Evolutionary conservation across 768 basidiomycete genomes (phyloP).

Genomic region (Clathrus columnatus): DNA sequence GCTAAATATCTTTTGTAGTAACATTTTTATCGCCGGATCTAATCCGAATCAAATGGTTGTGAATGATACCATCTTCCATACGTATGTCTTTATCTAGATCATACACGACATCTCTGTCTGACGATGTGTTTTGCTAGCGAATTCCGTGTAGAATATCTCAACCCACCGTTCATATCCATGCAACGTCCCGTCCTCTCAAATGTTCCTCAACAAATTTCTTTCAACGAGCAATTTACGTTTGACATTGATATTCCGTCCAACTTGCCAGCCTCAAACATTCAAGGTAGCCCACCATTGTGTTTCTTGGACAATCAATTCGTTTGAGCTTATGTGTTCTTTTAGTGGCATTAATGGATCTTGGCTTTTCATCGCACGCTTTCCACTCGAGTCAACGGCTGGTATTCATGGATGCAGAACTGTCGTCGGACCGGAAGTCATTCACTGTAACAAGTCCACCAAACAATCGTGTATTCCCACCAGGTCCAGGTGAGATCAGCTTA

Average conservation of each 20-base stretch:
- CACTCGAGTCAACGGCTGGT: constrained; percentile 28
- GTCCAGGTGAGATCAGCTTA: constrained; percentile 23
- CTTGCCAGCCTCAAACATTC: constrained; percentile 9
- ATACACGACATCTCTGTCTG: constrained; percentile 12
- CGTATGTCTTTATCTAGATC: background rate
- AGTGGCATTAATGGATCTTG: constrained; percentile 29
- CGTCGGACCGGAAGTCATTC: constrained; percentile 21
- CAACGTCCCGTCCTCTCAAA: constrained; percentile 27
- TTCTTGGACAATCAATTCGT: too few species aligned
- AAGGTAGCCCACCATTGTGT: background rate
- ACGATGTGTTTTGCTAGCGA: constrained; percentile 18
- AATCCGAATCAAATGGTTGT: background rate
- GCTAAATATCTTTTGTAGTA: background rate
- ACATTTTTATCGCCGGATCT: constrained; percentile 1
- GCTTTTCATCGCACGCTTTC: constrained; percentile 29
- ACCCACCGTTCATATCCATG: constrained; percentile 34
- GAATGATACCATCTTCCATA: background rate
- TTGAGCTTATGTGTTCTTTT: background rate
- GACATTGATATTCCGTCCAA: constrained; percentile 25
- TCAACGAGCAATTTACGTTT: constrained; percentile 27
- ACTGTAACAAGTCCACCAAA: constrained; percentile 29
- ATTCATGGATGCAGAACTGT: constrained; percentile 24
- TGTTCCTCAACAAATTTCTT: constrained; percentile 29
- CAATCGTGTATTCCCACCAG: constrained; percentile 26
- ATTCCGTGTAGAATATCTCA: constrained; percentile 34